A percentile compares a stretch with the other conserved stretches of the same genome.
Evolutionary conservation across 345 rosid species (phyloP).

Genomic region (Melaleuca alternifolia): DNA sequence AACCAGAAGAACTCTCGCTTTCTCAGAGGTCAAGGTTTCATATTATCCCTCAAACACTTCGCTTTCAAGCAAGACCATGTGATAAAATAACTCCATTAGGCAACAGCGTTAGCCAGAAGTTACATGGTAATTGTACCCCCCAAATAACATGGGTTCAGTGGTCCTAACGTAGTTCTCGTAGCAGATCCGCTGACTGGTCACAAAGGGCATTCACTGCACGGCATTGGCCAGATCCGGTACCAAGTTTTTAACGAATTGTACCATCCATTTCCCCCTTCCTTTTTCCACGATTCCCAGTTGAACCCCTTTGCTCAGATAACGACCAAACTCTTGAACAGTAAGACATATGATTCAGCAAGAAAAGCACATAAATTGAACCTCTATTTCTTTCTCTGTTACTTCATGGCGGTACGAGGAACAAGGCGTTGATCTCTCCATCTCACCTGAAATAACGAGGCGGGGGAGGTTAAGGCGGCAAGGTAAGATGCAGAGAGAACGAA

Average conservation of each 20-base stretch:
- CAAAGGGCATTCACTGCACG: not conserved
- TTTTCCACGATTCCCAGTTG: constrained; percentile 76
- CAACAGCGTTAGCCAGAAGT: not conserved
- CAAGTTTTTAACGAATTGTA: constrained; percentile 53
- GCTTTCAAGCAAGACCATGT: not conserved
- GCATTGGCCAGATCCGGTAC: constrained; percentile 50
- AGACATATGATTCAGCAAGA: not conserved
- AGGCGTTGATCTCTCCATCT: not conserved
- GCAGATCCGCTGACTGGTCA: not conserved
- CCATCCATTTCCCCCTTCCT: constrained; percentile 75
- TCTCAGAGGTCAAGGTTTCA: not conserved
- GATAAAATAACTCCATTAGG: not conserved
- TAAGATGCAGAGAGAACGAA: constrained; percentile 17
- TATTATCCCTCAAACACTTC: not conserved
- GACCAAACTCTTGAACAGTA: not conserved
- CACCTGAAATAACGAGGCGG: constrained; percentile 61
- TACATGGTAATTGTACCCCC: not conserved
- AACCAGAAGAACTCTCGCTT: not conserved
- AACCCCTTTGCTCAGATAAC: constrained; percentile 36
- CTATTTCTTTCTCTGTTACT: not conserved
- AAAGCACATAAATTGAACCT: not conserved
- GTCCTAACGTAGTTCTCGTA: not conserved
- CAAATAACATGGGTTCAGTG: not conserved
- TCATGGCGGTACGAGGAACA: no score
- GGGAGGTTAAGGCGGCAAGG: constrained; percentile 26